A percentile compares a stretch with the other conserved stretches of the same genome.
Conservation (phyloP, 163 green algal genomes). For the Dunaliella salina region DNA sequence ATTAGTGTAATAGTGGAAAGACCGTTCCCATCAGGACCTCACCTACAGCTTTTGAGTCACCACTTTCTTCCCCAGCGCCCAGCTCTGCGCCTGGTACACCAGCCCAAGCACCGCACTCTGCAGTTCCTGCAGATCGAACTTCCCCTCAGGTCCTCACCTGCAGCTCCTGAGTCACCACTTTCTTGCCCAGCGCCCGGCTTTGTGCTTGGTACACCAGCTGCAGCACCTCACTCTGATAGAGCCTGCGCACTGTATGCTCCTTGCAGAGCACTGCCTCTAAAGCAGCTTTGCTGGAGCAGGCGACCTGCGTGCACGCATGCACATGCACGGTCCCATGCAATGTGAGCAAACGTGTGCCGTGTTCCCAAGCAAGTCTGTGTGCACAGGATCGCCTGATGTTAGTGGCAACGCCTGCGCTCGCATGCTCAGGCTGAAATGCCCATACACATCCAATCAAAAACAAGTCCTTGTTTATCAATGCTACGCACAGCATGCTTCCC, state of each 20-base stretch:
- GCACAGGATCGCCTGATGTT: background rate
- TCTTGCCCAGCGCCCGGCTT: constrained; percentile 27
- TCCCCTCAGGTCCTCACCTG: constrained; percentile 12
- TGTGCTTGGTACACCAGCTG: constrained; percentile 33
- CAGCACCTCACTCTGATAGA: constrained; percentile 36
- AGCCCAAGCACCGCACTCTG: background rate
- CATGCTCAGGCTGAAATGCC: background rate
- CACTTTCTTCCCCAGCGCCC: background rate
- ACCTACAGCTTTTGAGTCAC: background rate
- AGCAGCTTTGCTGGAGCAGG: background rate
- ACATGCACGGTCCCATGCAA: background rate
- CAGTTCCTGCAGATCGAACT: too few species aligned
- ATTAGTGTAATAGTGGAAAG: too few species aligned
- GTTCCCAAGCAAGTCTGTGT: background rate
- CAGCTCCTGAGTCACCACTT: constrained; percentile 10
- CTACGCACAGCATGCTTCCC: too few species aligned
- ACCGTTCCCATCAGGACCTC: background rate
- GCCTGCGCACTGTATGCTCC: constrained; percentile 18
- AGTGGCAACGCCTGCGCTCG: background rate
- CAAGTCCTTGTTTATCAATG: too few species aligned
- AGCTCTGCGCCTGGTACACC: background rate
- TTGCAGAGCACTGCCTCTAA: constrained; percentile 7
- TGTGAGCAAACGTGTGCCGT: background rate
- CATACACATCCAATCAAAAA: background rate
- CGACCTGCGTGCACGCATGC: background rate